phyloP scores from a whole-genome alignment of 495 filamentous ascomycete genomes.

The Tuber brumale region DNA sequence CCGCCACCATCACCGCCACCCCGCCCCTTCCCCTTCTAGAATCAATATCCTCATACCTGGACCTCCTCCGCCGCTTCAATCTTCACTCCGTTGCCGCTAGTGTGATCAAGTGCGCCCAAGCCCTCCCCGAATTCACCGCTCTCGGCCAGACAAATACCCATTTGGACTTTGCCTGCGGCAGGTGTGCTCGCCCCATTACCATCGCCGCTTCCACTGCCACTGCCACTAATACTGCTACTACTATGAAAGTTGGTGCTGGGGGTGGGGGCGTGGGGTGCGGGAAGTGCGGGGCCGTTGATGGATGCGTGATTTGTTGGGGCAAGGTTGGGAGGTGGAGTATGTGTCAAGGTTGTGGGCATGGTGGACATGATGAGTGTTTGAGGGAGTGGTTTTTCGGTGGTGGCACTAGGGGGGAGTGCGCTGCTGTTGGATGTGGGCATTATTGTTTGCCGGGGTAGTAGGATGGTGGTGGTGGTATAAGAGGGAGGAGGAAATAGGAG shows the following conservation, averaged over 20 bases:
- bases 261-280: conserved; percentile 9
- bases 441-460: conserved; percentile 30
- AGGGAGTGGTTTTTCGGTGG: conserved; percentile 40
- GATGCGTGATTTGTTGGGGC: conserved; percentile 39
- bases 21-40: neutral
- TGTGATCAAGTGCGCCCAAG: conserved; percentile 1
- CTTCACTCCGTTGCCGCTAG: neutral
- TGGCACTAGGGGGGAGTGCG: conserved; percentile 28
- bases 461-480: neutral
- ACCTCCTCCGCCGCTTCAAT: conserved; percentile 2
- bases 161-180: neutral
- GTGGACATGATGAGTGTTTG: conserved; percentile 37
- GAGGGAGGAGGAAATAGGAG: neutral
- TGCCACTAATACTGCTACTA: neutral
- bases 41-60: neutral
- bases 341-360: conserved; percentile 36
- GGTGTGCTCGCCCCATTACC: neutral
- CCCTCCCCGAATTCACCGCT: neutral
- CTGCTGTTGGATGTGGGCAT: conserved; percentile 39
- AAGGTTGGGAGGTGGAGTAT: conserved; percentile 39
- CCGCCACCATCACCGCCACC: neutral
- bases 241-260: neutral
- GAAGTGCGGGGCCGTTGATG: conserved; percentile 23
- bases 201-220: neutral
- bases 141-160: neutral